phyloP scores from a whole-genome alignment of 202 grass and related monocot genomes.

The Panicum hallii region DNA sequence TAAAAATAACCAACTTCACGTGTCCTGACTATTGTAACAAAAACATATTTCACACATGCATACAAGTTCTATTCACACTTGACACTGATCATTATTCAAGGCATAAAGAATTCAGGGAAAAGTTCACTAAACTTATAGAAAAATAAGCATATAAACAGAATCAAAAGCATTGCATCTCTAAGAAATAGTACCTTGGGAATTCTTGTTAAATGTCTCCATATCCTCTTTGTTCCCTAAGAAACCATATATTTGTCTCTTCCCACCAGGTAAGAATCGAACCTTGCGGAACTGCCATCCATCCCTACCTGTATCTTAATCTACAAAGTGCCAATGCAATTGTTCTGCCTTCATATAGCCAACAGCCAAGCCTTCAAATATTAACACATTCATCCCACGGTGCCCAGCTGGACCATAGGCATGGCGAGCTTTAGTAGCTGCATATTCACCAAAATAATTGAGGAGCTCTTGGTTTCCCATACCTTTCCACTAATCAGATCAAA shows the following conservation, averaged over 20 bases:
- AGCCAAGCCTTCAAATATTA: constrained; percentile 86
- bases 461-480: constrained; percentile 99
- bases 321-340: constrained; percentile 80
- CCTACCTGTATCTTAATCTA: constrained; percentile 68
- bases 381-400: constrained; percentile 85
- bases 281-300: constrained; percentile 60
- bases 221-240: constrained; percentile 85
- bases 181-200: constrained; percentile 70
- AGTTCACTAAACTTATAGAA: constrained; percentile 9
- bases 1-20: constrained; percentile 5
- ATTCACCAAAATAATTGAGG: constrained; percentile 76
- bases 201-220: constrained; percentile 78
- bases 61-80: background rate
- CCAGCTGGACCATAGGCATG: constrained; percentile 91
- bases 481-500: constrained; percentile 57
- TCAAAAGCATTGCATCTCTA: background rate
- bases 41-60: background rate
- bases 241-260: constrained; percentile 81
- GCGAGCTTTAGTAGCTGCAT: constrained; percentile 75
- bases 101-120: constrained; percentile 20
- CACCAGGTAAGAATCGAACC: constrained; percentile 68
- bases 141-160: background rate
- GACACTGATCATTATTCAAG: background rate
- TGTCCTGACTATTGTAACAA: background rate
- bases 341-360: constrained; percentile 90